Base-by-base conservation (phyloP, 2,329 filamentous ascomycete genomes). In the Fusarium chuoi region DNA sequence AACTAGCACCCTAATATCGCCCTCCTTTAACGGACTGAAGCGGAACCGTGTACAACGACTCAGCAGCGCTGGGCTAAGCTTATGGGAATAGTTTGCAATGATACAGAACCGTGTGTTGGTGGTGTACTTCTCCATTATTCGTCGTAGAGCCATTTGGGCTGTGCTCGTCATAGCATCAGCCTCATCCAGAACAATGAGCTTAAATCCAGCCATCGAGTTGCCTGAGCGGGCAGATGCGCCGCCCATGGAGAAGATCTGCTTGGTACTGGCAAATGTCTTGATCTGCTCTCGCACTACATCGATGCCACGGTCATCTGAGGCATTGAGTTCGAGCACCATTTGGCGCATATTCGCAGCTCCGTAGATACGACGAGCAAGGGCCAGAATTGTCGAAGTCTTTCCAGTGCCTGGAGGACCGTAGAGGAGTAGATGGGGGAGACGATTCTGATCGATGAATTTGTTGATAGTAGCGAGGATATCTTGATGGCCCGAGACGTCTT, bases 81-180 rank as follows among this genome's bases (percentile, higher is more conserved):
- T 99, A 86, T 99, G 96, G 36, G 96, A 96, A 83, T 99, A 99
- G 84, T 99, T 99, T 77, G 96, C 96, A 77, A 99, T 98, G 80
- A 99, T 94, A 85, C 96, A 98, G 85, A 99, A 99, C 59, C 96
- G 89, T 6, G 96, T 98, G 85, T 99, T 99, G 68, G 94, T 94
- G 2, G 96, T 99, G 85, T 99, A 99, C 85, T 98, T 98, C 81
- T 99, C 96, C 96, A 99, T 99, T 80, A 99, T 98, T 54, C 96
- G 88, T 71, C 96, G 90, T 62, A 99, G 87, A 0, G 96, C 96
- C 96, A 99, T 99, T 84, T 99, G 96, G 11, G 96, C 96, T 1
- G 96, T 97, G 61, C 94, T 93, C n/a, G 96, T 99, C 96, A 99
- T 99, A 61, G 96, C 96, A 82, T 99, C 96, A n/a, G 96, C 96